Evolutionary conservation across 805 yeast genomes (phyloP).

Genomic region (Kurtzmaniella fragi): DNA sequence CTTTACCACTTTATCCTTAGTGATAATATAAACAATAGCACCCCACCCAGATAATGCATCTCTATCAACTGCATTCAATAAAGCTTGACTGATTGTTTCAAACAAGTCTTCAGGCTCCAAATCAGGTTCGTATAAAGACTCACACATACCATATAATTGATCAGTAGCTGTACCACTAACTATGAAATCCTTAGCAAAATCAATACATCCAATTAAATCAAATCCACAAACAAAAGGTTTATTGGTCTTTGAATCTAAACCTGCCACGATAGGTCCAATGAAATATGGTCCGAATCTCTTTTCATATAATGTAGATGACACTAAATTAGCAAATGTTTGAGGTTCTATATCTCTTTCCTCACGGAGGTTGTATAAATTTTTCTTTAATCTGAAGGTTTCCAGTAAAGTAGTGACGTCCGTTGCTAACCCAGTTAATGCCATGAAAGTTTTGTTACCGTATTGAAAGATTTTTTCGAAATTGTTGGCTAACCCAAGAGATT

Average conservation of each 20-base stretch:
- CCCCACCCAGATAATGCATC: constrained; percentile 99
- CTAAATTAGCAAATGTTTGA: constrained; percentile 85
- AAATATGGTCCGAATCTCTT: constrained; percentile 95
- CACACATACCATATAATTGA: constrained; percentile 98
- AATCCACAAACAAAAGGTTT: constrained; percentile 93
- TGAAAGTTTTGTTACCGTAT: constrained; percentile 71
- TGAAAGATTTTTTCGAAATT: constrained; percentile 90
- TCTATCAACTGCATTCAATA: constrained; percentile 92
- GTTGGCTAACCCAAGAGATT: constrained; percentile 86
- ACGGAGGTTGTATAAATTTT: constrained; percentile 81
- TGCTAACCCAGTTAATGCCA: constrained; percentile 94
- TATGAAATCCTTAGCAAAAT: constrained; percentile 88
- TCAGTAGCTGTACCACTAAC: constrained; percentile 97
- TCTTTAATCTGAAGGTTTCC: constrained; percentile 77
- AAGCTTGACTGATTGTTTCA: constrained; percentile 91
- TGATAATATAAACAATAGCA: constrained; percentile 86
- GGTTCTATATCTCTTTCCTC: constrained; percentile 95
- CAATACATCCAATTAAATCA: constrained; percentile 95
- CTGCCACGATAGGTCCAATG: constrained; percentile 95
- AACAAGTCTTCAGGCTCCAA: constrained; percentile 92
- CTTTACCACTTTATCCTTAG: constrained; percentile 86
- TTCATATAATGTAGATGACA: constrained; percentile 84
- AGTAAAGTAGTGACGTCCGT: constrained; percentile 85
- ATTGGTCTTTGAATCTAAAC: constrained; percentile 74
- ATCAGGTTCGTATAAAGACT: constrained; percentile 88